Conservation (phyloP, 2,329 filamentous ascomycete genomes). For the Ophiostoma piceae region DNA sequence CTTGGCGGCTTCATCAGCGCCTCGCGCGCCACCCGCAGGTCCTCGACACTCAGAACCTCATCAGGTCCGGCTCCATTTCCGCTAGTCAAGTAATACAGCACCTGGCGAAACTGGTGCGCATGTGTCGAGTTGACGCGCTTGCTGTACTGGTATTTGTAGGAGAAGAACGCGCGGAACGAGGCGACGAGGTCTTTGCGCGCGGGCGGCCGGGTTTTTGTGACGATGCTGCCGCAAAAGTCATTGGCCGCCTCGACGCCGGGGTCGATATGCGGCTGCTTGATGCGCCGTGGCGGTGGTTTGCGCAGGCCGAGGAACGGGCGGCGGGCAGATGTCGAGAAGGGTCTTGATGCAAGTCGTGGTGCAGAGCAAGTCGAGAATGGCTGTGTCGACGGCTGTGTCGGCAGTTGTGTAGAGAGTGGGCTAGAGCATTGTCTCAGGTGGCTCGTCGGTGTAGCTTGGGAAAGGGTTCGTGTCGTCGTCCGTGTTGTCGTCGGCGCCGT, state of each 20-base stretch:
- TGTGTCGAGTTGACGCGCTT: conserved; percentile 60
- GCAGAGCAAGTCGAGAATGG: background rate
- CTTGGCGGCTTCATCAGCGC: conserved; percentile 21
- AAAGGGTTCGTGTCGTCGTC: background rate
- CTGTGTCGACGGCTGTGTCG: background rate
- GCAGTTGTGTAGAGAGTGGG: background rate
- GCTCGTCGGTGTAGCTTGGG: background rate
- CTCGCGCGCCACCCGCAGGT: conserved; percentile 43
- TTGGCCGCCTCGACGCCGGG: conserved; percentile 69
- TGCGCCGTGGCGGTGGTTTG: conserved; percentile 51
- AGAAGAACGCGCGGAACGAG: conserved; percentile 62
- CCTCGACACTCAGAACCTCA: conserved; percentile 37
- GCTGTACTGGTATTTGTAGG: conserved; percentile 45
- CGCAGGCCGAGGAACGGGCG: conserved; percentile 61
- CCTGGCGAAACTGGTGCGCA: conserved; percentile 51
- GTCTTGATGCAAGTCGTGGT: background rate
- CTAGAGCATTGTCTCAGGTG: background rate
- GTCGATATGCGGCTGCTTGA: conserved; percentile 59
- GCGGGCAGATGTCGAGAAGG: conserved; percentile 28
- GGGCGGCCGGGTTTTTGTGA: conserved; percentile 61
- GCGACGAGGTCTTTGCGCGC: conserved; percentile 55
- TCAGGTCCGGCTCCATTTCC: background rate
- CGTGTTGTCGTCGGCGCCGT: background rate
- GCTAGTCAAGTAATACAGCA: conserved; percentile 46
- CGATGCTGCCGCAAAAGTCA: conserved; percentile 58